phyloP scores from a whole-genome alignment of 768 basidiomycete species.

The Cystobasidium tubakii region DNA sequence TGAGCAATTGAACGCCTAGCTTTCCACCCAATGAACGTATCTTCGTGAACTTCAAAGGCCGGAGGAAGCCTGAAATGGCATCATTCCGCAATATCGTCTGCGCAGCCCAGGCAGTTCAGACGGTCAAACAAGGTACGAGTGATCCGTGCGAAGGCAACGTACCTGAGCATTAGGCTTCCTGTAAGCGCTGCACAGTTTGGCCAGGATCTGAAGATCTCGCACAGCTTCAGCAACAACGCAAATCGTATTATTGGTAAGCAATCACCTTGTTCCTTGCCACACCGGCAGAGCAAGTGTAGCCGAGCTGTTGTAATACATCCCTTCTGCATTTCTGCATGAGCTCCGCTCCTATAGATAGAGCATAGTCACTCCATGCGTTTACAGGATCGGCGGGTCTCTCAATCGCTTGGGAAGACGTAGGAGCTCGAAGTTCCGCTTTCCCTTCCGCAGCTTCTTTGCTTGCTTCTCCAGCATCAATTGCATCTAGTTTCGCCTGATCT shows the following conservation, averaged over 20 bases:
- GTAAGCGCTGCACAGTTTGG: slow-evolving; percentile 89
- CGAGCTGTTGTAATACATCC: slow-evolving; percentile 64
- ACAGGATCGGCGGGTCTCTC: slow-evolving; percentile 31
- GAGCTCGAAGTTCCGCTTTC: slow-evolving; percentile 47
- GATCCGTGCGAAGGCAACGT: slow-evolving; percentile 19
- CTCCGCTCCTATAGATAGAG: slow-evolving; percentile 78
- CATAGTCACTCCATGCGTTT: slow-evolving; percentile 83
- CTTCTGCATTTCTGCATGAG: slow-evolving; percentile 69
- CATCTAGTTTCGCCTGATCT: slow-evolving; percentile 28
- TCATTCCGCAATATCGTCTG: slow-evolving; percentile 77
- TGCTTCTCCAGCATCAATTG: slow-evolving; percentile 36
- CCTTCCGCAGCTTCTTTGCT: slow-evolving; percentile 46
- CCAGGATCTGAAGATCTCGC: slow-evolving; percentile 61
- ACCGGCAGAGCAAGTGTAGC: slow-evolving; percentile 61
- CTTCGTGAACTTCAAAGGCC: slow-evolving; percentile 82
- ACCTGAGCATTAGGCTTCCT: slow-evolving; percentile 86
- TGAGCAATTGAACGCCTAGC: slow-evolving; percentile 76
- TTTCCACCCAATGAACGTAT: slow-evolving; percentile 94
- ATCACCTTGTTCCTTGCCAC: slow-evolving; percentile 45
- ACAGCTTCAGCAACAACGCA: not conserved
- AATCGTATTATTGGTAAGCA: not conserved
- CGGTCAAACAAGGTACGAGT: not conserved
- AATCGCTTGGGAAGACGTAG: not conserved
- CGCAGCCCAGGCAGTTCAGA: no score
- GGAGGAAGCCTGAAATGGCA: slow-evolving; percentile 77